Conservation (phyloP, 257 asterid genomes). For the Capsicum baccatum region DNA sequence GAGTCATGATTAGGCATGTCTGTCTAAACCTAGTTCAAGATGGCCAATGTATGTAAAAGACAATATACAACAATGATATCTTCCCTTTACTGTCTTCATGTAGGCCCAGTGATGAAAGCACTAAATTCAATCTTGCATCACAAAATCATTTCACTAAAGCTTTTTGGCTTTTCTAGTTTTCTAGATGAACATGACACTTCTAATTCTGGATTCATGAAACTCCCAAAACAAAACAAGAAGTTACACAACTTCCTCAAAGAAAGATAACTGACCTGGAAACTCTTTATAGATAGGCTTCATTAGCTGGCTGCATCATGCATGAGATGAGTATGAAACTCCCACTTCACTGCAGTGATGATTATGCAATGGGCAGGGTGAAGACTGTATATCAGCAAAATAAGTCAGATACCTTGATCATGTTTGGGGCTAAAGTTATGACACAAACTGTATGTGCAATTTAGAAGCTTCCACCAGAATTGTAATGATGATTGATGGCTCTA, state of each 20-base stretch:
- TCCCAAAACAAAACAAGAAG: constrained; percentile 3
- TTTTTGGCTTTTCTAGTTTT: constrained; percentile 24
- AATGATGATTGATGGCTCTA: not conserved
- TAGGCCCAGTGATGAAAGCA: not conserved
- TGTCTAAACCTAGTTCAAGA: not conserved
- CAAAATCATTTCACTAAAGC: constrained; percentile 14
- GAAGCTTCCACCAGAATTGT: constrained; percentile 8
- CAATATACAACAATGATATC: not conserved
- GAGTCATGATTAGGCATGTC: constrained; percentile 15
- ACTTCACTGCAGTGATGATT: constrained; percentile 26
- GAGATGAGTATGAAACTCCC: not conserved
- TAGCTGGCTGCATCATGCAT: constrained; percentile 18
- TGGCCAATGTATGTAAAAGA: not conserved
- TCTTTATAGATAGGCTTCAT: constrained; percentile 7
- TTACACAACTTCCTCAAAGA: not conserved
- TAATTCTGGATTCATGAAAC: not conserved
- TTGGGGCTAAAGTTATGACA: not conserved
- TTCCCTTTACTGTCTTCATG: not conserved
- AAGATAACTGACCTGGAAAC: constrained; percentile 23
- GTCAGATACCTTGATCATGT: not conserved
- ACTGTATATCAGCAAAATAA: constrained; percentile 17
- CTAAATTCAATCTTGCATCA: not conserved
- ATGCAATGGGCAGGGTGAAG: not conserved
- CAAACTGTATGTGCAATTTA: not conserved
- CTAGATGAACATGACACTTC: constrained; percentile 2